phyloP scores from a whole-genome alignment of 2,329 filamentous ascomycete genomes.

The Neonectria punicea region DNA sequence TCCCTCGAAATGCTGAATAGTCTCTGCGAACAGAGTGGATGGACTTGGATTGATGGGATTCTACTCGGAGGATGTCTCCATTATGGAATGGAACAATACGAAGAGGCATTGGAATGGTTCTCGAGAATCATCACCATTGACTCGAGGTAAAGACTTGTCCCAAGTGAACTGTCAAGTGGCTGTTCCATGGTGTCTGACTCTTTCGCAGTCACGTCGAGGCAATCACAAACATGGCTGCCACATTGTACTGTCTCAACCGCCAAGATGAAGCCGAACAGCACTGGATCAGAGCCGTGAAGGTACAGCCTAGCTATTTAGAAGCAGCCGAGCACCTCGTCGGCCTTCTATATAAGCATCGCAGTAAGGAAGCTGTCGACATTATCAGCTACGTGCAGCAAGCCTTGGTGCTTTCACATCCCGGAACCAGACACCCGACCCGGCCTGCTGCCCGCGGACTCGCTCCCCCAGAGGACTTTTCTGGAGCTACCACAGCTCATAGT shows the following conservation, averaged over 20 bases:
- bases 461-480: constrained; percentile 24
- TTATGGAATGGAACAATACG: constrained; percentile 87
- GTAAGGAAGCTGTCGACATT: constrained; percentile 84
- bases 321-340: constrained; percentile 95
- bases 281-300: constrained; percentile 86
- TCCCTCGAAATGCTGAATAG: constrained; percentile 78
- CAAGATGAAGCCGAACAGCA: constrained; percentile 85
- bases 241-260: constrained; percentile 83
- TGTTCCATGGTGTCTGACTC: constrained; percentile 44
- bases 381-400: constrained; percentile 86
- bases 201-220: constrained; percentile 83
- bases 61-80: constrained; percentile 90
- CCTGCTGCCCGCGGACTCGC: constrained; percentile 5
- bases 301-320: constrained; percentile 90
- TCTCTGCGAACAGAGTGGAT: constrained; percentile 81
- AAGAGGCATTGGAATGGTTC: constrained; percentile 81
- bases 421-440: constrained; percentile 18
- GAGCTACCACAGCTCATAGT: constrained; percentile 13
- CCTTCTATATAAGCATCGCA: constrained; percentile 84
- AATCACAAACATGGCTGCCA: constrained; percentile 91
- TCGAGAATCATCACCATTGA: constrained; percentile 69
- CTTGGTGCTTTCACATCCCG: constrained; percentile 59
- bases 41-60: constrained; percentile 94
- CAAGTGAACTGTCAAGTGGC: constrained; percentile 45
- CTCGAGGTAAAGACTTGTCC: constrained; percentile 59